A percentile compares a stretch with the other conserved stretches of the same genome.
These are phyloP conservation scores for Diaporthe citri DNA, from an alignment of 2,329 filamentous ascomycete species.

Conservation along the genomic window DNA sequence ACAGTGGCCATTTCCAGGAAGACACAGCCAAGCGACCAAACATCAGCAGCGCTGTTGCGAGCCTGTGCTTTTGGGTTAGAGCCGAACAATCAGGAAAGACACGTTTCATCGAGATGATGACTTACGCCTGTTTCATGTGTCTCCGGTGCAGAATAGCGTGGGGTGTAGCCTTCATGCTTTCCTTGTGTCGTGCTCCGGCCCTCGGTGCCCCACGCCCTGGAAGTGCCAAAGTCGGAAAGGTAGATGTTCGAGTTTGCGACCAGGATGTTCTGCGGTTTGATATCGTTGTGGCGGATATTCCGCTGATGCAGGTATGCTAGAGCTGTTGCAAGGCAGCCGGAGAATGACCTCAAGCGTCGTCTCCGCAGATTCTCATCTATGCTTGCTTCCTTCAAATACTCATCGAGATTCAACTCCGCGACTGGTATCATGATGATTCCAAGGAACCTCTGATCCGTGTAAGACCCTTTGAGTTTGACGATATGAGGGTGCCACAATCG, in stretches of 20 bases:
- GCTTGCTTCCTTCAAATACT: not conserved
- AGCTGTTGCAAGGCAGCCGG: not conserved
- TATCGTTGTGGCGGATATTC: constrained; percentile 35
- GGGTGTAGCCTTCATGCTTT: not conserved
- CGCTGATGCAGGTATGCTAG: not conserved
- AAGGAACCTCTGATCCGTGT: not conserved
- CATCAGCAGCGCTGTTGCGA: not conserved
- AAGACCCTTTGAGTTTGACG: constrained; percentile 1
- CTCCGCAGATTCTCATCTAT: not conserved
- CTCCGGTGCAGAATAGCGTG: constrained; percentile 1
- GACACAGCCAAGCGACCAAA: constrained; percentile 17
- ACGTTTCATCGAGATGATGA: too few species aligned
- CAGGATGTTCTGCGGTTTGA: constrained; percentile 41
- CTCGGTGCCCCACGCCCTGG: constrained; percentile 5
- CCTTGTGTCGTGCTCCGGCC: not conserved
- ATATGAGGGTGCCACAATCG: not conserved
- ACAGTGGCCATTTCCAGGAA: constrained; percentile 8
- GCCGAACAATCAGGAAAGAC: too few species aligned
- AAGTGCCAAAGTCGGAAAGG: constrained; percentile 40
- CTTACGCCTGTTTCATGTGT: constrained; percentile 16
- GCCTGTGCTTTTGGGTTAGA: too few species aligned
- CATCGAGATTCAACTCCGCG: not conserved
- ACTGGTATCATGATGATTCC: not conserved
- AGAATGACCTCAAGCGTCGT: not conserved
- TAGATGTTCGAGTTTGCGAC: constrained; percentile 29